phyloP scores from a whole-genome alignment of 2,329 filamentous ascomycete genomes.

The Epichloe gansuensis region DNA sequence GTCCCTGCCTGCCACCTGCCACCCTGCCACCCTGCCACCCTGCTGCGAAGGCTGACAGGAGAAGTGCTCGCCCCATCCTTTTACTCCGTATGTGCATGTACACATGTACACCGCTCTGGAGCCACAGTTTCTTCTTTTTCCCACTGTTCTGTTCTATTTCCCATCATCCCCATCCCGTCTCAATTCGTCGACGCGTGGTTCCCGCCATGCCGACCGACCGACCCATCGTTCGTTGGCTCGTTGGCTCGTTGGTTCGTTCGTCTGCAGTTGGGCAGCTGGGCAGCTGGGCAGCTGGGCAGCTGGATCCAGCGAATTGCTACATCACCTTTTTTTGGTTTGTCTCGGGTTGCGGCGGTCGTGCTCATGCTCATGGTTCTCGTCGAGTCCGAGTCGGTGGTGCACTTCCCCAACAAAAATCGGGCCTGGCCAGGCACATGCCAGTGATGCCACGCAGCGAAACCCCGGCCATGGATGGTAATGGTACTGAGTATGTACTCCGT shows the following conservation, averaged over 20 bases:
- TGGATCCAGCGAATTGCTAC: neutral
- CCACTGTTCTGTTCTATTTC: neutral
- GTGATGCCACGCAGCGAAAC: neutral
- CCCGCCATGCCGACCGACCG: neutral
- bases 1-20: too few species aligned
- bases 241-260: neutral
- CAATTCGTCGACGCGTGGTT: neutral
- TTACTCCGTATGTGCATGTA: too few species aligned
- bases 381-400: too few species aligned
- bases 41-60: too few species aligned
- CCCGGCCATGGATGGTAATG: neutral
- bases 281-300: too few species aligned
- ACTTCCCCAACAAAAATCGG: neutral
- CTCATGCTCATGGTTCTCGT: too few species aligned
- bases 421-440: neutral
- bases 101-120: too few species aligned
- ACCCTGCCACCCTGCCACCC: too few species aligned
- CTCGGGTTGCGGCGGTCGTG: neutral
- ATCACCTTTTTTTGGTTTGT: neutral
- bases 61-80: too few species aligned
- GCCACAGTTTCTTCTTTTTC: neutral
- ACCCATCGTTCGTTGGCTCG: neutral
- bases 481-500: too few species aligned
- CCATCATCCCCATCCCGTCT: neutral
- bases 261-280: neutral